phyloP scores from a whole-genome alignment of 495 filamentous ascomycete genomes.

The Aspergillus conjunctus region DNA sequence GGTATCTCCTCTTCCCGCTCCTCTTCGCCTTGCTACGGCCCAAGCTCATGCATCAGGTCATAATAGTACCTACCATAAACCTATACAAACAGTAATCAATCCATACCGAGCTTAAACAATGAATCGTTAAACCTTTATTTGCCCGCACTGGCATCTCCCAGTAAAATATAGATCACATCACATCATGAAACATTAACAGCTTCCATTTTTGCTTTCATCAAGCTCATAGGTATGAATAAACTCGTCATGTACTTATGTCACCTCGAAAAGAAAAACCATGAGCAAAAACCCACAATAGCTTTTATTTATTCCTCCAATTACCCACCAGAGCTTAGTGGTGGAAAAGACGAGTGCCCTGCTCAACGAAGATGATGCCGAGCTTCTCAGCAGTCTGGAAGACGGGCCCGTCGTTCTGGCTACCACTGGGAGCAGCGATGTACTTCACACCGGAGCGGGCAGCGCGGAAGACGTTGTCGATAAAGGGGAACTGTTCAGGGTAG shows the following conservation, averaged over 20 bases:
- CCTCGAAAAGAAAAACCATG: slow-evolving; percentile 5
- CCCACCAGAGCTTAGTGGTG: slow-evolving; percentile 65
- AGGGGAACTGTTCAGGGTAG: slow-evolving; percentile 72
- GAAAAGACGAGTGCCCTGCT: slow-evolving; percentile 86
- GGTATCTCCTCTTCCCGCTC: too few species aligned
- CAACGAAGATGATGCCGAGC: slow-evolving; percentile 86
- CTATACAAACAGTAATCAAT: background rate
- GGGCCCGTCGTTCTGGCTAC: slow-evolving; percentile 87
- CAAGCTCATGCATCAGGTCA: too few species aligned
- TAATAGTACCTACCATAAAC: too few species aligned
- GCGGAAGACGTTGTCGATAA: slow-evolving; percentile 95
- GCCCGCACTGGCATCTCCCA: background rate
- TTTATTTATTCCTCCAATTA: background rate
- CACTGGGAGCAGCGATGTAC: slow-evolving; percentile 90
- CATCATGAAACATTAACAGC: slow-evolving; percentile 9
- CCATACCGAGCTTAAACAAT: background rate
- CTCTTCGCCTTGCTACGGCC: too few species aligned
- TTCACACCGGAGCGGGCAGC: slow-evolving; percentile 86
- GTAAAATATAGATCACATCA: background rate
- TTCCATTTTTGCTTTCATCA: slow-evolving; percentile 13
- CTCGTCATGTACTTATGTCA: slow-evolving; percentile 17
- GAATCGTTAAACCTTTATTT: background rate
- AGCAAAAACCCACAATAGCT: slow-evolving; percentile 1
- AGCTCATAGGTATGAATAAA: slow-evolving; percentile 21
- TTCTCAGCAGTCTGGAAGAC: slow-evolving; percentile 94